These are phyloP conservation scores for Phytophthora cajani DNA, from an alignment of 352 stramenopile genomes.

Conservation along the genomic window DNA sequence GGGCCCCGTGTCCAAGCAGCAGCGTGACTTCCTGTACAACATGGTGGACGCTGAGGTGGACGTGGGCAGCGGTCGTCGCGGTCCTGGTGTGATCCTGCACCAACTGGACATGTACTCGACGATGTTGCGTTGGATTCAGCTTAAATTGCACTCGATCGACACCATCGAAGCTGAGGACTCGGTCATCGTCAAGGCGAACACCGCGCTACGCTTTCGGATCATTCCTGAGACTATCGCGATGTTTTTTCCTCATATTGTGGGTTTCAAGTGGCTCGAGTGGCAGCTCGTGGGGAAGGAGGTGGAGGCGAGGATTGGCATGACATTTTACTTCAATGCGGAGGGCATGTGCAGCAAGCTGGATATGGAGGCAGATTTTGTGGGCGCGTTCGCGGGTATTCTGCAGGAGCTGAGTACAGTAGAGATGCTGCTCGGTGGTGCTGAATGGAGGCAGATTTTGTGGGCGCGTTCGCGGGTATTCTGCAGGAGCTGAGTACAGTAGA, in stretches of 20 bases:
- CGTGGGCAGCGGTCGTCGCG: not conserved
- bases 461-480: not conserved
- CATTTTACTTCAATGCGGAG: conserved; percentile 4
- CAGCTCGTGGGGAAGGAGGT: not conserved
- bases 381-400: not conserved
- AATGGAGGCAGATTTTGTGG: not conserved
- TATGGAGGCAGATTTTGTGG: not conserved
- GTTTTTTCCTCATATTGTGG: not conserved
- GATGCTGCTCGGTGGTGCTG: too few relatives aligned
- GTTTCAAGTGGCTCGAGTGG: not conserved
- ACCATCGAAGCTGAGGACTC: not conserved
- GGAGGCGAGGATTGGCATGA: not conserved
- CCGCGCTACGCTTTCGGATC: not conserved
- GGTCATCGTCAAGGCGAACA: not conserved
- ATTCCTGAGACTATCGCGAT: not conserved
- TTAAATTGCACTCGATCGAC: not conserved
- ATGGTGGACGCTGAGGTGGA: not conserved
- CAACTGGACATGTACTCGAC: conserved; percentile 2
- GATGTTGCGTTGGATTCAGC: not conserved
- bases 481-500: not conserved
- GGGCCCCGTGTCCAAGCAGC: not conserved
- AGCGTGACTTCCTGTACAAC: conserved; percentile 7
- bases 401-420: not conserved
- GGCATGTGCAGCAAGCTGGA: not conserved
- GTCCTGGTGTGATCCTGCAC: not conserved